Evolutionary conservation across 768 basidiomycete species (phyloP), one percentile per base, ranked within the genome.

Genomic region (Coprinopsis strossmayeri): DNA sequence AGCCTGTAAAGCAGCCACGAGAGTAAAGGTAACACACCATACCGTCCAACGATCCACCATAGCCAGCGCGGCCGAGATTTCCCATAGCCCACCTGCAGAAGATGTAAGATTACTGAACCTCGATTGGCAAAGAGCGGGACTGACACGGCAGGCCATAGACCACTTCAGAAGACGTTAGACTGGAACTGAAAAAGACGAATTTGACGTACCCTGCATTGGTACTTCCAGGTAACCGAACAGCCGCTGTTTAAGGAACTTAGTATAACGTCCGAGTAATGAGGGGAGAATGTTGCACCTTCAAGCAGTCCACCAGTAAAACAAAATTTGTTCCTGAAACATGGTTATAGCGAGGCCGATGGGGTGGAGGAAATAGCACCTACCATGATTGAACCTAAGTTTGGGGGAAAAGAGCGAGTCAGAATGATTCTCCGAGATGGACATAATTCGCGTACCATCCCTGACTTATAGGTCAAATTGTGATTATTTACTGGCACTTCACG

Each of bases 241-340:
- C 55, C 3, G 64, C 65, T 64, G n/a, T n/a, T n/a, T 15, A 26
- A 40, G 46, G 1, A 26, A 44, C 17, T 23, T 20, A 12, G 20
- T 47, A 46, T 30, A 52, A 18, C 10, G 17, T 35, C 9, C 23
- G 5, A 53, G 52, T 18, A 17, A 23, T 11, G 32, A 30, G 30
- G 15, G 30, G 7, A 15, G 9, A 67, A 25, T 24, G 25, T 46
- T 42, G 28, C 37, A 68, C 69, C 61, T 62, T 72, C 86, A 45
- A 88, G 73, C 43, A 87, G 63, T 34, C 89, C 89, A 4, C 84
- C 84, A 9, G 86, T 87, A 61, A 91, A 90, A 63, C 87, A 91
- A 54, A 93, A 81, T 65, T 74, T 74, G 49, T 72, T 72, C 72
- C 72, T 67, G 35, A 23, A 50, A 20, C 30, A n/a, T n/a, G n/a